A percentile compares a stretch with the other conserved stretches of the same genome.
These are phyloP conservation scores for Nymphaea colorata DNA, from an alignment of 164 flowering plant species.

Conservation along the genomic window DNA sequence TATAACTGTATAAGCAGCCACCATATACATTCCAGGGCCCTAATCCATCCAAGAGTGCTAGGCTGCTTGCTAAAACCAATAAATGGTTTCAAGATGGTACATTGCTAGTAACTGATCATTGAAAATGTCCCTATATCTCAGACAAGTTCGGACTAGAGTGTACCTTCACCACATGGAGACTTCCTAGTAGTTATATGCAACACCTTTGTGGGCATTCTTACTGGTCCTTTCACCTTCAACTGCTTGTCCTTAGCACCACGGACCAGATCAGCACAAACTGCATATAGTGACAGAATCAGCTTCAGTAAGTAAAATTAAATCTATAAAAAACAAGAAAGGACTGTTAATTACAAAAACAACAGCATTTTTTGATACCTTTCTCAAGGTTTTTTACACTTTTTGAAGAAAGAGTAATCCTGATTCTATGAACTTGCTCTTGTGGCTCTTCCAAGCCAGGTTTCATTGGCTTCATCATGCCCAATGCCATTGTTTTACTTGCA, in stretches of 20 bases:
- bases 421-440: slow-evolving; percentile 22
- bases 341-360: neutral
- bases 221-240: slow-evolving; percentile 85
- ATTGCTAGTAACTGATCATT: neutral
- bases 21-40: neutral
- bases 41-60: neutral
- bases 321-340: no score
- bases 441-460: slow-evolving; percentile 29
- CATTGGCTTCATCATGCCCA: slow-evolving; percentile 16
- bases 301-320: neutral
- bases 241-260: slow-evolving; percentile 90
- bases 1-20: neutral
- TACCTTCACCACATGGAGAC: slow-evolving; percentile 98
- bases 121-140: no score
- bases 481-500: slow-evolving; percentile 5
- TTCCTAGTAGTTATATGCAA: slow-evolving; percentile 85
- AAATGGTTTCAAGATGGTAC: neutral
- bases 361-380: slow-evolving; percentile 15
- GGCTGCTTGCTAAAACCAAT: neutral
- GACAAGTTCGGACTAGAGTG: no score
- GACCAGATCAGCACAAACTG: slow-evolving; percentile 75
- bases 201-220: slow-evolving; percentile 91
- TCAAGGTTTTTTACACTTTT: slow-evolving; percentile 36
- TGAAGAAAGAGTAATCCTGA: slow-evolving; percentile 34
- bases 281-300: neutral